Conservation (phyloP, 2,329 filamentous ascomycete genomes). For the Aspergillus novofumigatus region DNA sequence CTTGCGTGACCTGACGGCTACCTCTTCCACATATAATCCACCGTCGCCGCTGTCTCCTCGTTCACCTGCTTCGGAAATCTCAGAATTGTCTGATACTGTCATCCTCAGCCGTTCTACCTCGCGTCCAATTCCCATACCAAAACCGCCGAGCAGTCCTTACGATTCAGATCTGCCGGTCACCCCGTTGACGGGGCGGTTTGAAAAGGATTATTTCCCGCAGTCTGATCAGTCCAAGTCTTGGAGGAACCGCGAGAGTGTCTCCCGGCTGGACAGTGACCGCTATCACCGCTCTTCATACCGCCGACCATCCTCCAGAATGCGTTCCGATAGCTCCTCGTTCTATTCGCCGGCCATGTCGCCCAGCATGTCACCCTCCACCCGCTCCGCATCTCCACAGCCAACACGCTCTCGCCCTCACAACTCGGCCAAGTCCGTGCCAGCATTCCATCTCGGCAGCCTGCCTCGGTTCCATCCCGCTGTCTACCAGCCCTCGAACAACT, state of each 20-base stretch:
- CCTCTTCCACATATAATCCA: conserved; percentile 34
- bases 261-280: conserved; percentile 12
- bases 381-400: conserved; percentile 34
- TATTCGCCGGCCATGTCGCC: conserved; percentile 28
- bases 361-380: conserved; percentile 30
- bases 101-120: conserved; percentile 27
- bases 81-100: conserved; percentile 24
- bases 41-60: conserved; percentile 23
- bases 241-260: conserved; percentile 12
- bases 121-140: conserved; percentile 34
- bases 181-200: conserved; percentile 36
- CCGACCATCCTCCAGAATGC: conserved; percentile 23
- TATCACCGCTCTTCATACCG: conserved; percentile 10
- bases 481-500: conserved; percentile 32
- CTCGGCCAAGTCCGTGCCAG: conserved; percentile 31
- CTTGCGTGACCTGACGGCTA: conserved; percentile 34
- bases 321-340: conserved; percentile 29
- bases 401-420: conserved; percentile 28
- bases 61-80: conserved; percentile 21
- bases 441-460: conserved; percentile 38
- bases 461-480: conserved; percentile 46
- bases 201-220: conserved; percentile 34
- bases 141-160: conserved; percentile 19
- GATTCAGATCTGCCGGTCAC: conserved; percentile 35
- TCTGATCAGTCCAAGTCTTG: conserved; percentile 18